These are phyloP conservation scores for Irpex sp. DNA, from an alignment of 1,284 basidiomycete genomes.

Conservation along the genomic window DNA sequence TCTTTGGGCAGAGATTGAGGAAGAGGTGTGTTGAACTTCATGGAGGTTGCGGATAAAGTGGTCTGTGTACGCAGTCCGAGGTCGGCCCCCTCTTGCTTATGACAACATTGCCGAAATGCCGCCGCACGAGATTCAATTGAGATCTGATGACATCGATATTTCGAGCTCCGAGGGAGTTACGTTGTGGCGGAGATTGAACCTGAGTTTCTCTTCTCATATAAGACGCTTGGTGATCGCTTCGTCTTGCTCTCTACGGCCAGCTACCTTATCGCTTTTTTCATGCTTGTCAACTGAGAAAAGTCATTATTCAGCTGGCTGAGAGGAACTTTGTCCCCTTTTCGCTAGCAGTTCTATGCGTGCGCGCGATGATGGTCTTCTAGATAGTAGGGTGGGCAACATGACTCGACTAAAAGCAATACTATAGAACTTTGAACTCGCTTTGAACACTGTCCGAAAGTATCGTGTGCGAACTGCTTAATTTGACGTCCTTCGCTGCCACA, in stretches of 20 bases:
- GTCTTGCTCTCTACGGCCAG: conserved; percentile 20
- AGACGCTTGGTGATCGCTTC: neutral
- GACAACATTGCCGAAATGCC: neutral
- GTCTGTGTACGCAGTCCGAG: neutral
- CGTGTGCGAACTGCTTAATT: too few species aligned
- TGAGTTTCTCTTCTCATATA: neutral
- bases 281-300: conserved; percentile 22
- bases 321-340: conserved; percentile 37
- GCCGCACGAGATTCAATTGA: neutral
- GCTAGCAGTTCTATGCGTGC: conserved; percentile 42
- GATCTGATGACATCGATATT: neutral
- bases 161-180: neutral
- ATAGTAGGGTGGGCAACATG: conserved; percentile 58
- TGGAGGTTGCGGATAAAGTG: conserved; percentile 21
- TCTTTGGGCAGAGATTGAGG: conserved; percentile 73
- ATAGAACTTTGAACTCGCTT: neutral
- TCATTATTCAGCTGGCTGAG: conserved; percentile 33
- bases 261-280: conserved; percentile 36
- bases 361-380: conserved; percentile 57
- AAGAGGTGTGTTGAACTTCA: conserved; percentile 67
- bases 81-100: neutral
- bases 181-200: conserved; percentile 1
- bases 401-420: too few species aligned
- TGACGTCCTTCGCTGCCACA: too few species aligned
- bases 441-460: neutral